Conservation (phyloP, 441 rosid genomes). For the Kokia cookei region DNA sequence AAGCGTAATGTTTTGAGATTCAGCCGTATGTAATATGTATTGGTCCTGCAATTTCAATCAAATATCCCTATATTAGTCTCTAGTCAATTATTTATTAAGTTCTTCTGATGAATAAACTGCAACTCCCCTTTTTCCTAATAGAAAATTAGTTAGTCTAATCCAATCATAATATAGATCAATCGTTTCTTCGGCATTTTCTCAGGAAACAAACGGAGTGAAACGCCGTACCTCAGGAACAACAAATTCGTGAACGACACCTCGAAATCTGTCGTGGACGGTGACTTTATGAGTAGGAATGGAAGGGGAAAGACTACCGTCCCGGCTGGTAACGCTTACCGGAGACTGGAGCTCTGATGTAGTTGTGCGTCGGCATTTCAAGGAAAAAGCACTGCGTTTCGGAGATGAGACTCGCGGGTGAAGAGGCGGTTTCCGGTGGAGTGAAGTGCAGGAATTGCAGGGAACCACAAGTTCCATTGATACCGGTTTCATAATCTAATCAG, state of each 20-base stretch:
- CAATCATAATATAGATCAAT: background rate
- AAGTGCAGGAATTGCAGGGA: conserved; percentile 21
- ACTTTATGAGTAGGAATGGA: conserved; percentile 65
- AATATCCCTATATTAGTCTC: background rate
- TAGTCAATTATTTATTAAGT: background rate
- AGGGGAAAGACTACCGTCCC: conserved; percentile 20
- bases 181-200: background rate
- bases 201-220: conserved; percentile 6
- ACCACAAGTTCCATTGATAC: conserved; percentile 38
- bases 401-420: conserved; percentile 15
- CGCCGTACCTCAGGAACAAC: conserved; percentile 65
- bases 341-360: conserved; percentile 44
- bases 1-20: conserved; percentile 68
- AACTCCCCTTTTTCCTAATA: background rate
- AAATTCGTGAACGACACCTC: conserved; percentile 72
- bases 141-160: background rate
- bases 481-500: conserved; percentile 2
- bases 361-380: conserved; percentile 22
- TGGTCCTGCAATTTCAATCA: conserved; percentile 62
- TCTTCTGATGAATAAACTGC: background rate
- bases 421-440: conserved; percentile 19
- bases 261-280: conserved; percentile 72
- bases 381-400: background rate
- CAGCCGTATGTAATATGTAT: conserved; percentile 87
- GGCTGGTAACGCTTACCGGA: conserved; percentile 35